These are phyloP conservation scores for Entamoeba dispar DNA, from an alignment of 208 protist genomes.

Conservation along the genomic window DNA sequence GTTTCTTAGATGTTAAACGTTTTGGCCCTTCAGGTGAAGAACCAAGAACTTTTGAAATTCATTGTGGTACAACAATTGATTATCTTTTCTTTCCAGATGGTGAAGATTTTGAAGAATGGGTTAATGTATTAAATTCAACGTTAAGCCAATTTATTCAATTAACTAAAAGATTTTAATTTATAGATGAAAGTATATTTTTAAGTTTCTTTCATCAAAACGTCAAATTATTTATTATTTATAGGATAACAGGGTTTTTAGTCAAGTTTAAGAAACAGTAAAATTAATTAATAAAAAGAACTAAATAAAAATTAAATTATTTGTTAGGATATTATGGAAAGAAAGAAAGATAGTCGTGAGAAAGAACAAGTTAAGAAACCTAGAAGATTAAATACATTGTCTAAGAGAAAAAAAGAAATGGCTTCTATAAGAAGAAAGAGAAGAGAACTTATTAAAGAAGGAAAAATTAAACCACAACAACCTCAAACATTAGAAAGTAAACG, in stretches of 20 bases:
- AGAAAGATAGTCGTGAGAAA: no score
- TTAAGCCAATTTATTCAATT: neutral
- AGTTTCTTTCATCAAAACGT: neutral
- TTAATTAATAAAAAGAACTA: no score
- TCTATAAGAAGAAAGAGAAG: neutral
- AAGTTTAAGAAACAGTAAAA: no score
- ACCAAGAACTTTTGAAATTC: neutral
- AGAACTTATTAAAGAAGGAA: neutral
- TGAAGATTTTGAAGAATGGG: neutral
- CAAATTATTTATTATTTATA: no score
- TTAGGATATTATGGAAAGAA: no score
- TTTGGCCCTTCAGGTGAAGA: neutral
- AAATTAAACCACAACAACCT: neutral
- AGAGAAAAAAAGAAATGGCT: neutral
- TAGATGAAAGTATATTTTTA: neutral
- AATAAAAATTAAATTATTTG: no score
- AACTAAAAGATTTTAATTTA: neutral
- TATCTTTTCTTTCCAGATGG: neutral
- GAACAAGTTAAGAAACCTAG: no score
- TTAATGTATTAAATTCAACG: neutral
- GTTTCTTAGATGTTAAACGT: neutral
- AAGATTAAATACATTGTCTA: neutral
- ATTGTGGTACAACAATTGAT: neutral
- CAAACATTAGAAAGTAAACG: neutral
- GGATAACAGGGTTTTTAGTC: no score